Evolutionary conservation across 164 flowering plant genomes (phyloP), one percentile per base, ranked within the genome.

Genomic region (Vitis riparia): DNA sequence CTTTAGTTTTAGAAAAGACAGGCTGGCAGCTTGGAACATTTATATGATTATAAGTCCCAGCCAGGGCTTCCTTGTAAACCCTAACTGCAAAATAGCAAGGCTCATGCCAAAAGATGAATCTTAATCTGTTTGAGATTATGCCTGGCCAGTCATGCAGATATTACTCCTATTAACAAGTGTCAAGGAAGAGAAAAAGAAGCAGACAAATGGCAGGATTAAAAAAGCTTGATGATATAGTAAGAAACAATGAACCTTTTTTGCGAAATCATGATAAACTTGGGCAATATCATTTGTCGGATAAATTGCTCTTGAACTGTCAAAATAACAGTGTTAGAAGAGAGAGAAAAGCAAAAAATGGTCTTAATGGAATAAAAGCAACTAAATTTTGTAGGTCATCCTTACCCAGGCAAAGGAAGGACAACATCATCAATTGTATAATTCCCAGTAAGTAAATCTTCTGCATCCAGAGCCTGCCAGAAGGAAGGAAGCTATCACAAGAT

Each of bases 351-450:
- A 52, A 67, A 23, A 8, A 44, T 37, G 23, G 12, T 13, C 2
- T 12, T 30, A 37, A 32, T 32, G 52, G 67, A 55, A 4, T 47
- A 55, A 52, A 65, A 29, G 44, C 17, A 55, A n/a, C 51, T 2
- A 23, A 51, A 2, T 53, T 9, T 23, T 19, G 13, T 27, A 44
- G 59, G n/a, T 37, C 47, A 30, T 58, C 23, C 85, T 81, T 73
- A 91, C 98, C 99, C 98, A 72, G 98, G 98, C 79, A 93, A 75
- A 67, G 99, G 99, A 77, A 95, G 99, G 73, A 93, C 76, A 62
- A 95, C 80, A 79, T 95, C 98, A 12, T 90, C 86, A 79, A 86
- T 63, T 16, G 87, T 74, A 68, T 91, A 91, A 15, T 62, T 82
- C 58, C 89, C 88, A 59, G 76, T 62, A 44, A 65, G 76, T 32